Evolutionary conservation across 352 stramenopile genomes (phyloP), one percentile per base, ranked within the genome.

Genomic region (Phytophthora palmivora): DNA sequence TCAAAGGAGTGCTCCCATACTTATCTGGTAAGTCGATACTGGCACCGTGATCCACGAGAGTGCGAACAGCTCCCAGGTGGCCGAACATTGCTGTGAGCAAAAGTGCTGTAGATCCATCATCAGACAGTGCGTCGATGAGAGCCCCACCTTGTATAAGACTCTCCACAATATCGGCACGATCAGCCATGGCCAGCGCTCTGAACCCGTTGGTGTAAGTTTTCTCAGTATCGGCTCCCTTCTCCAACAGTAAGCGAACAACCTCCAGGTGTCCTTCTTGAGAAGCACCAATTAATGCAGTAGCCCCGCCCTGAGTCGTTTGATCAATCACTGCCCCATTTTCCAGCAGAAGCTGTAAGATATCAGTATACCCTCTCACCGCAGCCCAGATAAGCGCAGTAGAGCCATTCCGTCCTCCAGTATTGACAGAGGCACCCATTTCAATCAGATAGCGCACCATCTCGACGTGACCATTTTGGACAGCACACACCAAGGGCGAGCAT

Each of bases 101-200:
- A 4, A 71, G 45, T 15, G 48, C 54, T 16, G 54, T 60, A 3
- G 28, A 52, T 19, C 47, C 47, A 33, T 58, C 39, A n/a, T 42
- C 22, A 12, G 45, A 15, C 19, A 22, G 3, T 1, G 32, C 39
- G 14, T 66, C 26, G 24, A 58, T 39, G 16, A 14, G 8, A 19
- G 45, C 45, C 6, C 33, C 24, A 32, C 24, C 12, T 7, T 54
- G 10, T 2, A 61, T 19, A 12, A 61, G 42, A 38, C 28, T 8
- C 10, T 36, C 10, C 21, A 61, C 42, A 19, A 41, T 18, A 30
- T 38, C 43, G 14, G 30, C 19, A 21, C 54, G 54, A n/a, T 34
- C 54, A 38, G 53, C 54, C 32, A 50, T 15, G 38, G 28, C 28
- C 3, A 62, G 34, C n/a, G 33, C 16, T 4, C 28, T 32, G 21